Base-by-base conservation (phyloP, 176 grass and related monocot species). In the Thinopyrum elongatum region DNA sequence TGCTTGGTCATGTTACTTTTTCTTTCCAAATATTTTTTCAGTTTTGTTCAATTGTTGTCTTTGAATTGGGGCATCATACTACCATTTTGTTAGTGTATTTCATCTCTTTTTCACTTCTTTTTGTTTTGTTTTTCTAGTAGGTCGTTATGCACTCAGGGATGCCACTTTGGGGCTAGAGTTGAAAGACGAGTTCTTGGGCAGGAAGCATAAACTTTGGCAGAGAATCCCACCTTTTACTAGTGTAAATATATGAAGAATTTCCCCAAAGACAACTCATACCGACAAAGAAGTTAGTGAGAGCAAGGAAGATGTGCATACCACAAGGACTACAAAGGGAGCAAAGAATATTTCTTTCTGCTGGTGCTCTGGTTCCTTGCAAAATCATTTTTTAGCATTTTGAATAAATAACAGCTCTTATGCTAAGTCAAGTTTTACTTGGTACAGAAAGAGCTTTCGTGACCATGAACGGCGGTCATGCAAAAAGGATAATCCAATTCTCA, bases 151-250 rank as follows among this genome's bases (percentile, higher is more conserved):
- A 74, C 79, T 90, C 34, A 80, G 31, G 77, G 80, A 64, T 79
- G 31, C 67, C 84, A 73, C 66, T 79, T 74, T 46, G 67, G 64
- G 26, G 31, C 72, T 74, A 70, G 79, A 90, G 84, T 90, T 83
- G 66, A 90, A 90, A 90, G 71, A 26, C 7, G 26, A 46, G 33
- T 67, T 83, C 66, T 83, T 90, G 80, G 46, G 79, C 74, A 87
- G 33, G 80, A 83, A 83, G 42, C 76, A 90, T 87, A 81, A 86
- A 74, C 80, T 87, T 87, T 90, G 70, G 74, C 66, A 83, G 84
- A 81, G 84, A 90, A 90, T 83, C 80, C 44, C 68, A 60, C 84
- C 65, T 90, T 89, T 31, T 80, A 83, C 23, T 73, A 83, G 74
- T 83, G 80, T 81, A 79, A 19, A 53, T 53, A 83, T 90, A 65